These are phyloP conservation scores for Dipodascus geniculatus DNA, from an alignment of 805 yeast species.

Conservation along the genomic window DNA sequence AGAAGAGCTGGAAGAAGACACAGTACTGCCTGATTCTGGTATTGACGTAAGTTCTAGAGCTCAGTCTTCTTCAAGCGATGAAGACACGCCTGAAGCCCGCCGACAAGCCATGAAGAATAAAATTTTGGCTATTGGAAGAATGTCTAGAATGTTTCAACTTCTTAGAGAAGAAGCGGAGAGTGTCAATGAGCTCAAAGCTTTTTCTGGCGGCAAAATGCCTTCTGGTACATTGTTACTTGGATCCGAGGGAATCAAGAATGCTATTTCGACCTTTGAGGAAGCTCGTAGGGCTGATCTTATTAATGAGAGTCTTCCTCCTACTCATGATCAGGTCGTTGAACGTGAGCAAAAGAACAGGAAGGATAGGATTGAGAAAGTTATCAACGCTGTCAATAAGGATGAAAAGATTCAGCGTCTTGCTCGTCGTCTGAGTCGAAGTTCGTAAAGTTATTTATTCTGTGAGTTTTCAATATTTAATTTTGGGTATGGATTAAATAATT, in stretches of 20 bases:
- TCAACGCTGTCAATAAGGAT: constrained; percentile 21
- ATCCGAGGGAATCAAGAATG: constrained; percentile 59
- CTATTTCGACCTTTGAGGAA: constrained; percentile 65
- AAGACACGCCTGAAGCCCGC: constrained; percentile 11
- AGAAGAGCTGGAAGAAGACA: constrained; percentile 73
- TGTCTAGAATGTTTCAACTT: constrained; percentile 82
- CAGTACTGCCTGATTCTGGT: constrained; percentile 3
- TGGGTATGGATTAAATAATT: no score
- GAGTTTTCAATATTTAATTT: neutral
- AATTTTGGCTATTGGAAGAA: constrained; percentile 91
- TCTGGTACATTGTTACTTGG: constrained; percentile 80
- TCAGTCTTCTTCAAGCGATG: neutral
- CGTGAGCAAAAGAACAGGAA: constrained; percentile 34
- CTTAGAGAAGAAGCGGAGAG: constrained; percentile 80
- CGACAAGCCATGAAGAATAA: constrained; percentile 62
- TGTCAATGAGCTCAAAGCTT: constrained; percentile 64
- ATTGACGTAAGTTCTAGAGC: constrained; percentile 5
- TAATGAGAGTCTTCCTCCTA: constrained; percentile 86
- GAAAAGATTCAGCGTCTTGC: constrained; percentile 18
- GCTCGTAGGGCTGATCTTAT: constrained; percentile 69
- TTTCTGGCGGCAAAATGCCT: constrained; percentile 70
- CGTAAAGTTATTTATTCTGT: neutral
- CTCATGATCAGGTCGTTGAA: constrained; percentile 41
- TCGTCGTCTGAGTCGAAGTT: constrained; percentile 14
- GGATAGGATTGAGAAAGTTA: neutral